Evolutionary conservation across 768 basidiomycete genomes (phyloP).

Genomic region (Cyclocybe aegerita): DNA sequence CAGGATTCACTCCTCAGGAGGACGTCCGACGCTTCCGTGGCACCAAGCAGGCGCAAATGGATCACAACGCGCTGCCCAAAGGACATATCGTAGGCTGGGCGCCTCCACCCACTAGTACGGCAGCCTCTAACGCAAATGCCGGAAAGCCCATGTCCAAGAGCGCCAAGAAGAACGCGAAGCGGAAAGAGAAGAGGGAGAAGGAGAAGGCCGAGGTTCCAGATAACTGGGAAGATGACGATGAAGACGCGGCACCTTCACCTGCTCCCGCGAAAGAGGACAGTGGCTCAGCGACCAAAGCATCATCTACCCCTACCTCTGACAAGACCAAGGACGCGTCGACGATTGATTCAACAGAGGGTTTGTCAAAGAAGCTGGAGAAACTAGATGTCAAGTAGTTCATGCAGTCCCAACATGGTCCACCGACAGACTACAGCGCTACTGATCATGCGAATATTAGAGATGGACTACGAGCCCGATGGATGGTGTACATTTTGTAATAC

Average conservation of each 20-base stretch:
- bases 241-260: constrained; percentile 24
- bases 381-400: constrained; percentile 49
- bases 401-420: neutral
- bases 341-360: constrained; percentile 19
- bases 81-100: constrained; percentile 85
- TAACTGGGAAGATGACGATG: constrained; percentile 78
- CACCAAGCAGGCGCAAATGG: constrained; percentile 72
- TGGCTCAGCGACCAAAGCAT: constrained; percentile 11
- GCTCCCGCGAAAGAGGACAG: constrained; percentile 24
- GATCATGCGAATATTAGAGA: constrained; percentile 1
- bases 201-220: constrained; percentile 62
- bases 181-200: constrained; percentile 65
- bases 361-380: constrained; percentile 56
- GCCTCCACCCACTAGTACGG: constrained; percentile 50
- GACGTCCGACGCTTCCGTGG: constrained; percentile 87
- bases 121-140: constrained; percentile 27
- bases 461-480: constrained; percentile 17
- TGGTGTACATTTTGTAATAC: constrained; percentile 33
- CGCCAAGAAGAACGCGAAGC: constrained; percentile 79
- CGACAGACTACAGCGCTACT: too few relatives aligned
- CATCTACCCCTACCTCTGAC: constrained; percentile 11
- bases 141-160: constrained; percentile 70
- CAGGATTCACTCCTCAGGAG: constrained; percentile 93
- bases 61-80: constrained; percentile 61
- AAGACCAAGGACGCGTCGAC: constrained; percentile 12